phyloP scores from a whole-genome alignment of 495 filamentous ascomycete species.

The Trichodelitschia bisporula region DNA sequence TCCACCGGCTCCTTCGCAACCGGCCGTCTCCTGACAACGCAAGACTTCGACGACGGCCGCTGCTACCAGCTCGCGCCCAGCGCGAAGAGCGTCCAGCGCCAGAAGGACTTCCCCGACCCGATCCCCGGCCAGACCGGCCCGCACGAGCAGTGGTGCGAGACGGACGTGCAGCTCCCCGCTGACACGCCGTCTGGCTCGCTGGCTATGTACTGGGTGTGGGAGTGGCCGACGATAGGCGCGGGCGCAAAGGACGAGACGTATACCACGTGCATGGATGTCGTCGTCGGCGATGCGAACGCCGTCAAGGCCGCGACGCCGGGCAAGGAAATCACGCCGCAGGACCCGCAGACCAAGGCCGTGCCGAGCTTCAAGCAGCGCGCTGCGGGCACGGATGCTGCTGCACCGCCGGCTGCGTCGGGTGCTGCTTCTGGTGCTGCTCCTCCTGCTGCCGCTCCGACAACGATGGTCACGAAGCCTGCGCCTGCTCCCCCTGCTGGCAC shows the following conservation, averaged over 20 bases:
- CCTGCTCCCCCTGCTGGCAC: too few species aligned
- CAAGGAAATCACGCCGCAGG: too few species aligned
- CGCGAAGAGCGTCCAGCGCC: constrained; percentile 27
- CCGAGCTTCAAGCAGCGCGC: too few species aligned
- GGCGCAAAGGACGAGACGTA: constrained; percentile 44
- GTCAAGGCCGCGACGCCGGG: too few species aligned
- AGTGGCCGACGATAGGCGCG: constrained; percentile 43
- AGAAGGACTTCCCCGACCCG: constrained; percentile 22
- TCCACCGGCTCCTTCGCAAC: constrained; percentile 44
- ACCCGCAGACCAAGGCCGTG: too few species aligned
- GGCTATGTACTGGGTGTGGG: constrained; percentile 83
- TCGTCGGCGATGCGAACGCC: too few species aligned
- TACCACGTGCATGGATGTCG: constrained; percentile 59
- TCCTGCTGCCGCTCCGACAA: too few species aligned
- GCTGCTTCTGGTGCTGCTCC: too few species aligned
- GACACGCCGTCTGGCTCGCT: constrained; percentile 29
- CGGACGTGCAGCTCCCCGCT: constrained; percentile 42
- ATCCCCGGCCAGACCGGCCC: constrained; percentile 7
- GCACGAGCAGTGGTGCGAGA: constrained; percentile 46
- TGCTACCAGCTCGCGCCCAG: constrained; percentile 47
- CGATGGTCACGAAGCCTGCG: too few species aligned
- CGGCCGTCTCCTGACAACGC: constrained; percentile 43
- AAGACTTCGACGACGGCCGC: constrained; percentile 61
- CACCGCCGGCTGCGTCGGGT: too few species aligned
- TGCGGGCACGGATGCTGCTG: too few species aligned